phyloP scores from a whole-genome alignment of 352 stramenopile genomes.

The Peronosclerospora sorghi region DNA sequence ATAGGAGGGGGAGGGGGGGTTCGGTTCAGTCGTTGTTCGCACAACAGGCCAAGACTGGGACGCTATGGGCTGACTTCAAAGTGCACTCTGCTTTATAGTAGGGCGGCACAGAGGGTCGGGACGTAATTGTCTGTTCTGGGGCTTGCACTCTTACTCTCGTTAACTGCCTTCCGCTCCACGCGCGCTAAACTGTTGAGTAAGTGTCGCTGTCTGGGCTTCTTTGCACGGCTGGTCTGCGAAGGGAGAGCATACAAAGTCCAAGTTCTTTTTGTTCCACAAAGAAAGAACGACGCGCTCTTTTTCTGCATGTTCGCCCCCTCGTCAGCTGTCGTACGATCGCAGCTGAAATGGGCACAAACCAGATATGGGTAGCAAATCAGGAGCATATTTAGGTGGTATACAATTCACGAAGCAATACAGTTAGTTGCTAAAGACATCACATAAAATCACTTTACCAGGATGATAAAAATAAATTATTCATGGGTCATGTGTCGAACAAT shows the following conservation, averaged over 20 bases:
- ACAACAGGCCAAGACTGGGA: background rate
- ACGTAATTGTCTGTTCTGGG: conserved; percentile 1
- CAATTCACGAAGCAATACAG: no score
- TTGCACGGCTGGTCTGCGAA: conserved; percentile 12
- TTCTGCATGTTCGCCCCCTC: conserved; percentile 14
- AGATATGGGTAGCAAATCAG: conserved; percentile 5
- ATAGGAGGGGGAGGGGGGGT: background rate
- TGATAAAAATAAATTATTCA: no score
- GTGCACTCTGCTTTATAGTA: conserved; percentile 8
- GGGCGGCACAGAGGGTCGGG: conserved; percentile 2
- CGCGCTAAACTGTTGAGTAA: conserved; percentile 21
- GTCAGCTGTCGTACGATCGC: conserved; percentile 15
- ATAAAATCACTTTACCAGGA: no score
- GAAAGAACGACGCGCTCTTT: conserved; percentile 7
- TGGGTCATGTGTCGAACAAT: no score
- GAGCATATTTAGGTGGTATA: no score
- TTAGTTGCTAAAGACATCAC: no score
- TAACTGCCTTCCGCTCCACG: conserved; percentile 19
- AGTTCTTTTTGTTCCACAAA: conserved; percentile 1
- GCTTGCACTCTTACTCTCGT: conserved; percentile 10
- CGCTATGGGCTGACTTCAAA: conserved; percentile 10
- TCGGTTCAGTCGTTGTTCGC: conserved; percentile 8
- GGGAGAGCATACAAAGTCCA: conserved; percentile 19
- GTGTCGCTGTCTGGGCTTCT: conserved; percentile 9
- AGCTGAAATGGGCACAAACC: conserved; percentile 6